Evolutionary conservation across 164 flowering plant genomes (phyloP).

Genomic region (Macadamia tetraphylla): DNA sequence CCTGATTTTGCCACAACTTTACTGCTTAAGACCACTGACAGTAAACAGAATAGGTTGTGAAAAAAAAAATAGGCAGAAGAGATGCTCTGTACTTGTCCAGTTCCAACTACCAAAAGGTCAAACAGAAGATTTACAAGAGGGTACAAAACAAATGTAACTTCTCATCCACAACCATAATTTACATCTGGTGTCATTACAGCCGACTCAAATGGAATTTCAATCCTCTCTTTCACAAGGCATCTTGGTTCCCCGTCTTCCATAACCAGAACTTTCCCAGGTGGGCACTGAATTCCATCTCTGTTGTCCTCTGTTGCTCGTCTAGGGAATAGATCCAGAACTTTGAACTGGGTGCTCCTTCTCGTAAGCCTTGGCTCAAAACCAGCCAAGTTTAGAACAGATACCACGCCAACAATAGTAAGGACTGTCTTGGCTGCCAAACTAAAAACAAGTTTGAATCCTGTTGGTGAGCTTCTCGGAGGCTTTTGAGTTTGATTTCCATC

Average conservation of each 20-base stretch:
- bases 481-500: conserved; percentile 17
- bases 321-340: conserved; percentile 29
- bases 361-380: conserved; percentile 52
- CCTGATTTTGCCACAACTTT: not conserved
- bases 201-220: conserved; percentile 74
- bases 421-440: conserved; percentile 49
- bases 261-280: conserved; percentile 78
- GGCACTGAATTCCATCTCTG: conserved; percentile 38
- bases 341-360: conserved; percentile 30
- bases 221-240: conserved; percentile 89
- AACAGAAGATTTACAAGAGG: conserved; percentile 9
- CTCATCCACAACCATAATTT: conserved; percentile 77
- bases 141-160: not conserved
- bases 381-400: conserved; percentile 53
- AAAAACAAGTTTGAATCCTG: conserved; percentile 34
- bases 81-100: not conserved
- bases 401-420: conserved; percentile 60
- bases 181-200: conserved; percentile 56
- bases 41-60: not conserved
- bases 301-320: conserved; percentile 23
- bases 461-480: conserved; percentile 19
- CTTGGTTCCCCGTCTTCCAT: conserved; percentile 65
- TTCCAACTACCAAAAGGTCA: not conserved
- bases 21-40: not conserved
- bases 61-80: not conserved